A percentile compares a stretch with the other conserved stretches of the same genome.
These are phyloP conservation scores for Volvariella surrecta DNA, from an alignment of 1,284 basidiomycete genomes.

Conservation along the genomic window DNA sequence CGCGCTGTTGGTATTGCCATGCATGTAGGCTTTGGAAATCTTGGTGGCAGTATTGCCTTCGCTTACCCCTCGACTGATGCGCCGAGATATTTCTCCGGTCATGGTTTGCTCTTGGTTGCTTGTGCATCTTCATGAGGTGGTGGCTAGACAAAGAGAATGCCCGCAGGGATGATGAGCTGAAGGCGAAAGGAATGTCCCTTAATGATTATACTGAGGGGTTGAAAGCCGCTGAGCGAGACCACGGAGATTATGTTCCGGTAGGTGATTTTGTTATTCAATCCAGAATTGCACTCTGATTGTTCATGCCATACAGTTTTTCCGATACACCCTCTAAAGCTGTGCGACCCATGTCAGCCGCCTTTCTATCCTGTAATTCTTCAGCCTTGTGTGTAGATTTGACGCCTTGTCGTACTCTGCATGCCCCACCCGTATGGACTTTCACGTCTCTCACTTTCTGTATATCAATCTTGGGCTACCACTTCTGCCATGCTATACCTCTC, in stretches of 20 bases:
- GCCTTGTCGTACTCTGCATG: no score
- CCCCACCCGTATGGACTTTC: no score
- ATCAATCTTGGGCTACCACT: no score
- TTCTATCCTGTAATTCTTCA: no score
- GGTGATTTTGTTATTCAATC: conserved; percentile 5
- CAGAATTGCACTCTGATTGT: not conserved
- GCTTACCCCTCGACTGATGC: conserved; percentile 17
- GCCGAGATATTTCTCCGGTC: conserved; percentile 21
- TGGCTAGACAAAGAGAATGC: conserved; percentile 18
- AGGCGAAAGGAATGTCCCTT: conserved; percentile 14
- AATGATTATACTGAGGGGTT: conserved; percentile 19
- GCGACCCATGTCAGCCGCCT: no score
- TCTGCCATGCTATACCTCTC: no score
- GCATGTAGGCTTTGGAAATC: conserved; percentile 32
- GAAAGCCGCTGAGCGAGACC: conserved; percentile 17
- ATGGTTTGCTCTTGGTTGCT: conserved; percentile 18
- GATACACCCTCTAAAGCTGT: conserved; percentile 16
- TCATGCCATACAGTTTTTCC: conserved; percentile 17
- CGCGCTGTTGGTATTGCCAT: conserved; percentile 34
- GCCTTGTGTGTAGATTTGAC: no score
- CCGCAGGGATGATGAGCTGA: conserved; percentile 15
- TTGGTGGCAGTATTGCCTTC: conserved; percentile 30
- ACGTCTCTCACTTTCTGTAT: no score
- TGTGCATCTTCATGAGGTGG: conserved; percentile 17
- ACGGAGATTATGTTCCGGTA: conserved; percentile 19